Conservation (phyloP, 1,284 basidiomycete genomes). For the Microbotryum lychnidis-dioicae region DNA sequence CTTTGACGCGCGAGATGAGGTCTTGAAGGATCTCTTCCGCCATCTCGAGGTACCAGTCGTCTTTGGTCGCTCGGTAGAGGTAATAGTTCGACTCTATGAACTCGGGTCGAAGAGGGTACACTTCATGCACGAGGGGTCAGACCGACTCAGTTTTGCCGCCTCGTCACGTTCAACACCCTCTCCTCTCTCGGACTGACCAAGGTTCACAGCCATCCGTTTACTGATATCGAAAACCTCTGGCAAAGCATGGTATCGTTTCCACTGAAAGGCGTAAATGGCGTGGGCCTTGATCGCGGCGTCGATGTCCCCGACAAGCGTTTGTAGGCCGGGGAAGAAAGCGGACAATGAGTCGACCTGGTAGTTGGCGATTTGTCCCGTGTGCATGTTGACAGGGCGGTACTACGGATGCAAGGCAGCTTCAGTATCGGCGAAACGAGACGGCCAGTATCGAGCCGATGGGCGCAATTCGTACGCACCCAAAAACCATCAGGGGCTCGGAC, state of each 20-base stretch:
- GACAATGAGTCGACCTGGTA: constrained; percentile 71
- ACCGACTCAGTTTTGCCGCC: neutral
- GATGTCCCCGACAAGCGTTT: constrained; percentile 80
- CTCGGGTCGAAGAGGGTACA: constrained; percentile 48
- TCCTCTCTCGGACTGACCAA: constrained; percentile 4
- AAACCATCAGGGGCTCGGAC: constrained; percentile 72
- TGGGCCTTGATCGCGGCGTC: constrained; percentile 50
- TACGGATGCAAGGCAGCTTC: constrained; percentile 36
- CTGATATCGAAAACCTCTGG: constrained; percentile 83
- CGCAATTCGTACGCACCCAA: constrained; percentile 52
- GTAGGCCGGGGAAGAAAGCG: constrained; percentile 79
- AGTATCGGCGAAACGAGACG: constrained; percentile 35
- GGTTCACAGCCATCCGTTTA: constrained; percentile 52
- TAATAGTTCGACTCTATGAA: constrained; percentile 93
- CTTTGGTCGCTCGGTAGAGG: constrained; percentile 82
- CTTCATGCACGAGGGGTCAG: neutral
- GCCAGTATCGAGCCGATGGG: neutral
- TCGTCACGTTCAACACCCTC: neutral
- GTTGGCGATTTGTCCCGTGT: constrained; percentile 61
- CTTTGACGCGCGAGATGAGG: constrained; percentile 61
- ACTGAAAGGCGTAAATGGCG: constrained; percentile 53
- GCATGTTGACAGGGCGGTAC: constrained; percentile 72
- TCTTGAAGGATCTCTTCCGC: constrained; percentile 76
- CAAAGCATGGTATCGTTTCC: constrained; percentile 71
- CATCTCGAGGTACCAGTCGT: constrained; percentile 82